Conservation (phyloP, 2,329 filamentous ascomycete species). For the Ustulina deusta region DNA sequence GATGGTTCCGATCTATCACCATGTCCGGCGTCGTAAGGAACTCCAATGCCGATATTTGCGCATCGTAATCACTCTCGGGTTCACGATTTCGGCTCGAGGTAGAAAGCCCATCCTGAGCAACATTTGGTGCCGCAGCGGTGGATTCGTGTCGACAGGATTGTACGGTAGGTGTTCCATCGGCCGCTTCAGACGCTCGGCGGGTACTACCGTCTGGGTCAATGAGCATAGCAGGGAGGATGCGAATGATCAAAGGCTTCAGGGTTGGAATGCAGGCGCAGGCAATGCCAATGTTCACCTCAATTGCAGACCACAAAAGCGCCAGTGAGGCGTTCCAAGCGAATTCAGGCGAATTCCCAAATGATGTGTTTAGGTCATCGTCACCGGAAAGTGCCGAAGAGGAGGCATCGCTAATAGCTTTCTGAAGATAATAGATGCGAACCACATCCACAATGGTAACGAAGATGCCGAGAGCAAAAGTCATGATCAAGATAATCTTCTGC, state of each 20-base stretch:
- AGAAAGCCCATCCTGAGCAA: slow-evolving; percentile 29
- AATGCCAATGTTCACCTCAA: slow-evolving; percentile 92
- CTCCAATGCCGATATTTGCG: slow-evolving; percentile 56
- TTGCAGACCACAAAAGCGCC: slow-evolving; percentile 92
- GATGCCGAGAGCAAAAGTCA: slow-evolving; percentile 87
- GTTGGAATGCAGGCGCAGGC: slow-evolving; percentile 93
- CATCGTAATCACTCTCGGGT: slow-evolving; percentile 43
- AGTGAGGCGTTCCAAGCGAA: slow-evolving; percentile 82
- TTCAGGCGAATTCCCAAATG: slow-evolving; percentile 65
- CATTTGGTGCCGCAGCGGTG: slow-evolving; percentile 17
- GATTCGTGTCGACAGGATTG: slow-evolving; percentile 45
- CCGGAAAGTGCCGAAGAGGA: slow-evolving; percentile 53
- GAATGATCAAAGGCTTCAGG: slow-evolving; percentile 84
- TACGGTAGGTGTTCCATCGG: slow-evolving; percentile 44
- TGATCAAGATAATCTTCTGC: slow-evolving; percentile 87
- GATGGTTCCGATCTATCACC: slow-evolving; percentile 44
- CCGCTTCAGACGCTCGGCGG: slow-evolving; percentile 48
- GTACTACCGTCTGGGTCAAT: slow-evolving; percentile 62
- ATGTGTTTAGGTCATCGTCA: slow-evolving; percentile 55
- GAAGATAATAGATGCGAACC: slow-evolving; percentile 88
- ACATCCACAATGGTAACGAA: slow-evolving; percentile 92
- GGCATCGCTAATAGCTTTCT: slow-evolving; percentile 71
- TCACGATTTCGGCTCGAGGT: slow-evolving; percentile 35
- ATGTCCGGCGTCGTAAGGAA: slow-evolving; percentile 61
- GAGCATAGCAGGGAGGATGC: slow-evolving; percentile 68